Evolutionary conservation across 2,329 filamentous ascomycete genomes (phyloP).

Genomic region (Xylaria sp.): DNA sequence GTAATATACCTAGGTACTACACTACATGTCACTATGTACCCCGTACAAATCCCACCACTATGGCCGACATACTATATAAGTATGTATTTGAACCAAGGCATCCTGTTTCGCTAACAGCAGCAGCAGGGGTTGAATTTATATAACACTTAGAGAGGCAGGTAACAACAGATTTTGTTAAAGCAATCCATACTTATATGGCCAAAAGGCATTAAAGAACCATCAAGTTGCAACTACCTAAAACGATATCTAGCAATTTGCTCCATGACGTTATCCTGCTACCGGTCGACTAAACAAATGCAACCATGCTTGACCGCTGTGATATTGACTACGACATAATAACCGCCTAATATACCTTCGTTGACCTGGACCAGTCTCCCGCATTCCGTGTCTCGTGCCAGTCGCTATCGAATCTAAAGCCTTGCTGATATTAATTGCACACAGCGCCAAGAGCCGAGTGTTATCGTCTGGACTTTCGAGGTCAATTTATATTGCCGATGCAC

Average conservation of each 20-base stretch:
- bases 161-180: not conserved
- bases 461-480: conserved; percentile 20
- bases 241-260: not conserved
- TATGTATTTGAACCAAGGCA: too few species aligned
- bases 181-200: not conserved
- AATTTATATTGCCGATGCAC: conserved; percentile 29
- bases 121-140: too few species aligned
- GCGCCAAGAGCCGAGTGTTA: conserved; percentile 17
- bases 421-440: conserved; percentile 32
- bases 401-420: conserved; percentile 34
- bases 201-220: not conserved
- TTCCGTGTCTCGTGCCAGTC: conserved; percentile 28
- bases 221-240: not conserved
- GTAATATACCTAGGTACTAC: too few species aligned
- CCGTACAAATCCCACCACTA: too few species aligned
- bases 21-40: too few species aligned
- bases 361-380: conserved; percentile 10
- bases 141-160: not conserved
- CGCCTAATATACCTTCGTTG: conserved; percentile 20
- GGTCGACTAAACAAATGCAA: conserved; percentile 23
- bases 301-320: conserved; percentile 22
- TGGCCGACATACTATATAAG: too few species aligned
- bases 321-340: conserved; percentile 28
- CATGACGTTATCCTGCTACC: conserved; percentile 17
- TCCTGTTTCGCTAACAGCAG: too few species aligned